Evolutionary conservation across 768 basidiomycete species (phyloP), one percentile per base, ranked within the genome.

Genomic region (Xerocomus spinulosus): DNA sequence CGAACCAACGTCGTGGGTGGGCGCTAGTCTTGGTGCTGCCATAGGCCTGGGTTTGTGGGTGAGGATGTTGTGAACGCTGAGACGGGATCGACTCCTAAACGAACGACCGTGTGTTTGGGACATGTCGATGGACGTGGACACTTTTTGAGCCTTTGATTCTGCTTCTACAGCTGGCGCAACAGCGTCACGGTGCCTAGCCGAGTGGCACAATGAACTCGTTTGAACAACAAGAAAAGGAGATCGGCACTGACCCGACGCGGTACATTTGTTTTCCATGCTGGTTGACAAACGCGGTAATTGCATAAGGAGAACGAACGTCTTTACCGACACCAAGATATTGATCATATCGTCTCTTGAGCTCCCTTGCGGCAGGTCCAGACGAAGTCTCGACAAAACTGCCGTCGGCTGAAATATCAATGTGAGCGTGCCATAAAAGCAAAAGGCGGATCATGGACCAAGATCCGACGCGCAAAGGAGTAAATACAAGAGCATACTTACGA

Each of bases 361-460:
- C 86, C 33, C 80, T 79, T 12, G 88, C 88, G 24, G 84, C 87
- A 13, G 76, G 73, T 3, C 82, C 87, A 43, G 83, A 87, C 5
- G 87, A 79, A 2, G 87, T 91, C 59, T 92, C 89, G 18, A 91
- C 80, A 62, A 84, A 92, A 35, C 74, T 84, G 48, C 80, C 81
- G 60, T 92, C 85, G 56, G 77, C 88, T 79, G 76, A 18, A 50
- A 46, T 23, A 45, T 15, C n/a, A 34, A 2, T 9, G 13, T 35
- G 36, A 35, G 57, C 23, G 5, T 17, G 29, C 35, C 8, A 15
- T 21, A 10, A 37, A 28, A 23, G 29, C 24, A 8, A 42, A 18
- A 29, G 13, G 29, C 21, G 9, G 51, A 38, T n/a, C 21, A 24
- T 33, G 13, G 9, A 35, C 12, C 42, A 6, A 52, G 56, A 42